Evolutionary conservation across 345 rosid genomes (phyloP).

Genomic region (Populus euphratica): DNA sequence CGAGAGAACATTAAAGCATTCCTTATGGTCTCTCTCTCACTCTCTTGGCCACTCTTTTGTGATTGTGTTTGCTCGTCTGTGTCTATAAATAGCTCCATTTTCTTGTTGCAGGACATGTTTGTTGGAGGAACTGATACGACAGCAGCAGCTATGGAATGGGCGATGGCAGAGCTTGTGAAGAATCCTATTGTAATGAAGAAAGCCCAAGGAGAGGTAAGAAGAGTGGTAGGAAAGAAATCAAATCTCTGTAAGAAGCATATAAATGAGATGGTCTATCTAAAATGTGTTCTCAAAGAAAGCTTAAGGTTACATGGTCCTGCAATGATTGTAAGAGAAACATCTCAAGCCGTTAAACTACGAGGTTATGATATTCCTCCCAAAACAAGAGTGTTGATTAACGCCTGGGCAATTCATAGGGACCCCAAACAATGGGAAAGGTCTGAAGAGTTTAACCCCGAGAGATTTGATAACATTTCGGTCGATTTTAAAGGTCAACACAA

Average conservation of each 20-base stretch:
- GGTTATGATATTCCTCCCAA: slow-evolving; percentile 6
- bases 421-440: neutral
- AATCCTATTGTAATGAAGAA: slow-evolving; percentile 20
- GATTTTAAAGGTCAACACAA: too few relatives aligned
- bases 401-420: slow-evolving; percentile 1
- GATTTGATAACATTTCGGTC: too few relatives aligned
- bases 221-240: neutral
- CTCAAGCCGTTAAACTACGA: neutral
- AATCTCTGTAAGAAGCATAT: too few relatives aligned
- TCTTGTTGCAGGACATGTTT: neutral
- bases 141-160: slow-evolving; percentile 26
- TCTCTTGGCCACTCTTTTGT: too few relatives aligned
- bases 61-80: too few relatives aligned
- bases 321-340: neutral
- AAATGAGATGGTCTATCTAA: neutral
- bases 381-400: slow-evolving; percentile 4
- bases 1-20: slow-evolving; percentile 8
- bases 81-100: too few relatives aligned
- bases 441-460: too few relatives aligned
- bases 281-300: slow-evolving; percentile 8
- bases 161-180: slow-evolving; percentile 25
- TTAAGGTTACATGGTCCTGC: slow-evolving; percentile 5
- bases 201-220: slow-evolving; percentile 26
- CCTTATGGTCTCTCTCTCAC: neutral
- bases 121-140: slow-evolving; percentile 18